Base-by-base conservation (phyloP, 108 stramenopile genomes). In the Mayamaea pseudoterrestris region DNA sequence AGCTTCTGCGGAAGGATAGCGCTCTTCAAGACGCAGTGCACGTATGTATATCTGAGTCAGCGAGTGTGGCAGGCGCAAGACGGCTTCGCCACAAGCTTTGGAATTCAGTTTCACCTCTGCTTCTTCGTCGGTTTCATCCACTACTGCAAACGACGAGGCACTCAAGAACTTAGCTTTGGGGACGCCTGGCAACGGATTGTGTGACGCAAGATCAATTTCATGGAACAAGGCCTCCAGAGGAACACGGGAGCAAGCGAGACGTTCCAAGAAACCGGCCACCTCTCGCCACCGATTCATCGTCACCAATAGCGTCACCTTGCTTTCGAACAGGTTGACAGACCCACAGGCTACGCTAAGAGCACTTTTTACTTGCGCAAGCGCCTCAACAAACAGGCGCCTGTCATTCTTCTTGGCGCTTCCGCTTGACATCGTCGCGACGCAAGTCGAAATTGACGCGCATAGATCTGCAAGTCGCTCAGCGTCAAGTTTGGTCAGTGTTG, bases 231-330 rank as follows among this genome's bases (percentile, higher is more conserved):
- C 82, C 28, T 83, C 87, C 27, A 71, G 50, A 36, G 60, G 64
- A 13, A 58, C 63, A 32, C 57, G 73, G 28, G 63, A 55, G 13
- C 74, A 63, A 4, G 80, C 87, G 20, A 89, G 47, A 3, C 78
- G 60, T 55, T 84, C 87, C 41, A 82, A 84, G 45, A 66, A 56
- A 36, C 69, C 66, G 9, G 55, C 66, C 25, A 84, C 24, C 43
- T 89, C 87, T 11, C 79, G 71, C 87, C 87, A 89, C 27, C 75
- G 68, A 29, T 80, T 71, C 37, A 83, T 35, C 3, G 44, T 48
- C 3, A 75, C 80, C 16, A 89, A 42, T 3, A 73, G 35, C 14
- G 49, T 42, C 2, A 89, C 68, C 48, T 80, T 89, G 17, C 44
- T 41, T n/a, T 70, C 63, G 34, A 68, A 69, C 2, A 89, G 50